Evolutionary conservation across 768 basidiomycete species (phyloP).

Genomic region (Rhodotorula paludigena): DNA sequence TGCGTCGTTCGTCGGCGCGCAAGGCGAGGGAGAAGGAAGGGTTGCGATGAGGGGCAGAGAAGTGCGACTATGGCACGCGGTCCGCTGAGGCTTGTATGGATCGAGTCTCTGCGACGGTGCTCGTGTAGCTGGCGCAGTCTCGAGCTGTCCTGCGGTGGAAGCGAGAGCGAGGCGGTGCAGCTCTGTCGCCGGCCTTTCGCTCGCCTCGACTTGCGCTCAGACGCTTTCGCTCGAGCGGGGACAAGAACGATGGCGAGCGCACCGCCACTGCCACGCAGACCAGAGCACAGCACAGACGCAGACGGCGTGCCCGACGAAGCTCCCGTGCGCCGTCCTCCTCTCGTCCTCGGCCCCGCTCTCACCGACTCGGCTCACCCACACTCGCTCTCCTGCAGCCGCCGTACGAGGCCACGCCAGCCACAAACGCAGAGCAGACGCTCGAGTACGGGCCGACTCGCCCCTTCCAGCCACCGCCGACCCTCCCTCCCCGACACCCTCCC

Average conservation of each 20-base stretch:
- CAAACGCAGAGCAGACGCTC: constrained; percentile 12
- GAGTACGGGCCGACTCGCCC: constrained; percentile 26
- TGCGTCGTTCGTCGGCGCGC: neutral
- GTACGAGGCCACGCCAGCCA: constrained; percentile 19
- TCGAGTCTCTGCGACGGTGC: too few species aligned
- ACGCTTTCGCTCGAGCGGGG: neutral
- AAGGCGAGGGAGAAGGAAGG: too few species aligned
- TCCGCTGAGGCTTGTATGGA: neutral
- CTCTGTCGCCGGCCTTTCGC: neutral
- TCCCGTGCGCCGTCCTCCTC: constrained; percentile 5
- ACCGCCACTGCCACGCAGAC: neutral
- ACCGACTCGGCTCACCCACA: neutral
- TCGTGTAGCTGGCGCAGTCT: too few species aligned
- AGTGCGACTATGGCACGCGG: too few species aligned
- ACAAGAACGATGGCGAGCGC: neutral
- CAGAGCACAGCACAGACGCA: neutral
- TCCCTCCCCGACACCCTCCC: neutral
- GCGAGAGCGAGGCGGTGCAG: too few species aligned
- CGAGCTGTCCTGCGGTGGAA: too few species aligned
- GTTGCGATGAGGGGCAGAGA: too few species aligned
- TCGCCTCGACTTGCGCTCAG: too few species aligned
- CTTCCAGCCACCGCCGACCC: constrained; percentile 16
- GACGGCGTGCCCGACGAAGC: constrained; percentile 22
- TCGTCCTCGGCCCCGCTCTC: neutral
- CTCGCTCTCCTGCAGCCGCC: constrained; percentile 13